Evolutionary conservation across 2,329 filamentous ascomycete genomes (phyloP).

Genomic region (Penicillium sp.): DNA sequence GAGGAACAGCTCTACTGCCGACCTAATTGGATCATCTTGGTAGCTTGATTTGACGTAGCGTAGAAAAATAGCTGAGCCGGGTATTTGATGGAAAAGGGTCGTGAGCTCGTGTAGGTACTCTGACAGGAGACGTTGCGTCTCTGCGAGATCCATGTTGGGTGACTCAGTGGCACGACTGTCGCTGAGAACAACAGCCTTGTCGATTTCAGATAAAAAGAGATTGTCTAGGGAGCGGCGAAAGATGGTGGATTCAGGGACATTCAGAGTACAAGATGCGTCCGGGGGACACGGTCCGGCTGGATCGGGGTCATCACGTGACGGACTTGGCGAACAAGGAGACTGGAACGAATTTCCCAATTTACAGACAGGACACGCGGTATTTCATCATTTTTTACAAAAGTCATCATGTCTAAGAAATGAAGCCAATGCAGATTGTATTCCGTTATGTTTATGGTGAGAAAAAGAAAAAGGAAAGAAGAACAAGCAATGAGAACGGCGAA

Average conservation of each 20-base stretch:
- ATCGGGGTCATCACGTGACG: neutral
- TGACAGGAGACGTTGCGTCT: constrained; percentile 54
- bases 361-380: neutral
- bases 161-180: constrained; percentile 4
- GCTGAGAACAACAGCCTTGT: constrained; percentile 5
- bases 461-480: constrained; percentile 8
- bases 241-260: neutral
- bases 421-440: constrained; percentile 30
- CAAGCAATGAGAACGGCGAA: constrained; percentile 22
- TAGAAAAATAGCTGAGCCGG: constrained; percentile 88
- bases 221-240: neutral
- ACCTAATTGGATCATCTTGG: constrained; percentile 93
- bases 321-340: too few species aligned
- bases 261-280: neutral
- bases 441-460: constrained; percentile 17
- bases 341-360: too few species aligned
- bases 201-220: neutral
- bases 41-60: constrained; percentile 97
- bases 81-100: constrained; percentile 80
- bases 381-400: neutral
- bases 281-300: neutral
- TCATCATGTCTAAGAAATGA: constrained; percentile 2
- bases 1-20: constrained; percentile 87
- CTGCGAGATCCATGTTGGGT: constrained; percentile 56
- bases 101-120: constrained; percentile 57